phyloP scores from a whole-genome alignment of 2,329 filamentous ascomycete genomes.

The Thelonectria olida region DNA sequence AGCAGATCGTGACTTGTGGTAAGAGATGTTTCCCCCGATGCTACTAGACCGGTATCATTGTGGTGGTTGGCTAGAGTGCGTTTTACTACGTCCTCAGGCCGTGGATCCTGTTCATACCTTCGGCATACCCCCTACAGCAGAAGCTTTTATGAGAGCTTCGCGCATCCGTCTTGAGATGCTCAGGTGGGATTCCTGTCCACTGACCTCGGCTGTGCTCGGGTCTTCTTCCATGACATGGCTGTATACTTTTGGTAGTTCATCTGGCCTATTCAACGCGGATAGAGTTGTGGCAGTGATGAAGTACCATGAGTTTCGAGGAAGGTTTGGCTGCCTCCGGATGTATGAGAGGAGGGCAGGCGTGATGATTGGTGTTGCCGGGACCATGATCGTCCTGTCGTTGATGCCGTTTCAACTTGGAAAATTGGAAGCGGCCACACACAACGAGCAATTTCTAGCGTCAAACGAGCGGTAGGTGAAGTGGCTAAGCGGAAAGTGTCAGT shows the following conservation, averaged over 20 bases:
- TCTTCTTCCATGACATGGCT: conserved; percentile 21
- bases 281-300: conserved; percentile 38
- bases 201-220: background rate
- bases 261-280: conserved; percentile 36
- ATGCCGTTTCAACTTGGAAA: background rate
- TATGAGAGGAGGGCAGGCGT: conserved; percentile 32
- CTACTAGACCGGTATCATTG: no score
- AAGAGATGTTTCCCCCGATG: no score
- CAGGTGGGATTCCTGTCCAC: conserved; percentile 26
- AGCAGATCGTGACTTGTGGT: background rate
- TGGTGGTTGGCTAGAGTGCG: no score
- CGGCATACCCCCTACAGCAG: conserved; percentile 39
- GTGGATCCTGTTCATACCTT: conserved; percentile 27
- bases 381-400: conserved; percentile 14
- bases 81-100: no score
- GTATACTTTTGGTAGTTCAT: conserved; percentile 33
- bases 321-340: conserved; percentile 34
- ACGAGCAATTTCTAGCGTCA: no score
- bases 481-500: no score
- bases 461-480: no score
- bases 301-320: conserved; percentile 39
- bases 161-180: conserved; percentile 33
- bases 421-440: background rate
- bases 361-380: conserved; percentile 26
- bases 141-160: conserved; percentile 38